Conservation (phyloP, 2,329 filamentous ascomycete genomes). For the Pestalotiopsis sp. region DNA sequence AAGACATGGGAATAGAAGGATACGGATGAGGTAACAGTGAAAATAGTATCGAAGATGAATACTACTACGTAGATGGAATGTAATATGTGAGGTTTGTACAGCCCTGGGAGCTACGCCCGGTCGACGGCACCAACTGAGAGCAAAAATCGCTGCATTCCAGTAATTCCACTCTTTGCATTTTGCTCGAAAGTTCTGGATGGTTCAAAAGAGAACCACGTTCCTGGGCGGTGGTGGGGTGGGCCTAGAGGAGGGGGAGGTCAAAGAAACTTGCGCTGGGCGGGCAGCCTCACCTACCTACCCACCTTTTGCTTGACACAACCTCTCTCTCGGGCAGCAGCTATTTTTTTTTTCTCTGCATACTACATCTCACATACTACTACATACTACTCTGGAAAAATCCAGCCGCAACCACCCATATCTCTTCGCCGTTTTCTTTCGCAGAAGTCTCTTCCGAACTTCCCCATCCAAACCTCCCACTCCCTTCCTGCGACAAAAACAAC, state of each 20-base stretch:
- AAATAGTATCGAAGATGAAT: too few species aligned
- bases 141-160: neutral
- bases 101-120: too few species aligned
- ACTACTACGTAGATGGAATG: too few species aligned
- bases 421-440: constrained; percentile 10
- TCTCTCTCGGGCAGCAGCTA: neutral
- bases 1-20: too few species aligned
- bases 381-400: neutral
- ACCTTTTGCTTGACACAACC: constrained; percentile 14
- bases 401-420: neutral
- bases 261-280: constrained; percentile 5
- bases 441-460: neutral
- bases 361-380: neutral
- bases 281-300: constrained; percentile 16
- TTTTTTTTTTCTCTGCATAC: constrained; percentile 11
- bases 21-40: too few species aligned
- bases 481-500: neutral
- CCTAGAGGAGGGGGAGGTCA: constrained; percentile 15
- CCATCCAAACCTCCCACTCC: neutral
- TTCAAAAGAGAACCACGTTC: constrained; percentile 9
- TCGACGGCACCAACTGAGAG: too few species aligned
- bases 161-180: neutral
- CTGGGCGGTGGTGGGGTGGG: constrained; percentile 7
- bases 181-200: constrained; percentile 18
- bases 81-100: too few species aligned